Conservation (phyloP, 768 basidiomycete genomes). For the Auricularia cornea region DNA sequence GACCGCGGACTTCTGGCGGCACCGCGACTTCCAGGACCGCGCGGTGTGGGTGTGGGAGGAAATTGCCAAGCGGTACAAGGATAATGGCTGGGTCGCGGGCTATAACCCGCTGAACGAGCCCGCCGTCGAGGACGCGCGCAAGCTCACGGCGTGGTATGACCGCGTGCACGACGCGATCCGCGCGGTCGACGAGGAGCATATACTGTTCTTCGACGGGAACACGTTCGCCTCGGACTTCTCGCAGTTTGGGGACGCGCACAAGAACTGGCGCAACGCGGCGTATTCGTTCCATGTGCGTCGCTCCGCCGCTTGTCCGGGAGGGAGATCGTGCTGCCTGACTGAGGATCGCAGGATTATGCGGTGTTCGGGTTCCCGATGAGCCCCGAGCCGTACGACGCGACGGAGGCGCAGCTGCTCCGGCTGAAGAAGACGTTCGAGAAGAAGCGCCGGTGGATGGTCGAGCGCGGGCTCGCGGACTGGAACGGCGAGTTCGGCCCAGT, state of each 20-base stretch:
- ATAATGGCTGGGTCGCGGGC: slow-evolving; percentile 25
- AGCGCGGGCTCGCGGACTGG: slow-evolving; percentile 8
- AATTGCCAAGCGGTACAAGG: slow-evolving; percentile 25
- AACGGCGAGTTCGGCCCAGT: slow-evolving; percentile 30
- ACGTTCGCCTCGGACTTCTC: slow-evolving; percentile 19
- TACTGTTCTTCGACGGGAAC: slow-evolving; percentile 28
- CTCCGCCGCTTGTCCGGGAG: too few relatives aligned
- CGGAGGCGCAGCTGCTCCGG: slow-evolving; percentile 12
- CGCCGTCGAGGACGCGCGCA: slow-evolving; percentile 19
- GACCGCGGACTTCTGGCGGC: slow-evolving; percentile 20
- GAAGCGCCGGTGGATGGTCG: slow-evolving; percentile 25
- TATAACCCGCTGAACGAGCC: slow-evolving; percentile 33
- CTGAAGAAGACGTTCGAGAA: slow-evolving; percentile 16
- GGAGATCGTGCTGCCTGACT: too few relatives aligned
- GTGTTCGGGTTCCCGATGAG: slow-evolving; percentile 23
- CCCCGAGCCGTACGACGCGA: slow-evolving; percentile 18
- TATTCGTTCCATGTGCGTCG: slow-evolving; percentile 18
- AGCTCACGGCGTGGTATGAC: slow-evolving; percentile 22
- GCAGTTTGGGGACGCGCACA: slow-evolving; percentile 9
- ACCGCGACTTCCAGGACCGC: slow-evolving; percentile 29
- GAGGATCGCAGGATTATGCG: slow-evolving; percentile 21
- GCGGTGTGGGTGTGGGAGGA: slow-evolving; percentile 25
- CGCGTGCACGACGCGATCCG: slow-evolving; percentile 26
- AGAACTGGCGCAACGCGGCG: slow-evolving; percentile 22
- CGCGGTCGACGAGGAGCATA: slow-evolving; percentile 25